Base-by-base conservation (phyloP, 805 yeast genomes). In the Zygosaccharomyces bisporus region DNA sequence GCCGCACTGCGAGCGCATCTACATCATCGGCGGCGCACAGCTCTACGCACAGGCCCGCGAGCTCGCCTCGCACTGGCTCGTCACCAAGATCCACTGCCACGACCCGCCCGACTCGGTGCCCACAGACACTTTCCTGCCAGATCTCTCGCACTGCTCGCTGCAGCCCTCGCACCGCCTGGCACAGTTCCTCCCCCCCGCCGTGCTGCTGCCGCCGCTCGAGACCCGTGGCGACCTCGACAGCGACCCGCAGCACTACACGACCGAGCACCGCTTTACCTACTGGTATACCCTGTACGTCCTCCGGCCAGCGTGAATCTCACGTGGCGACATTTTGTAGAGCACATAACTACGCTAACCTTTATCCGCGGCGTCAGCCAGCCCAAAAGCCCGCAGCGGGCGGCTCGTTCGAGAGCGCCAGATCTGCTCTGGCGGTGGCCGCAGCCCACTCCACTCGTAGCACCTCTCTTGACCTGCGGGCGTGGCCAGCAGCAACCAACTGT, bases 11-110 rank as follows among this genome's bases (percentile, higher is more conserved):
- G 84, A 79, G 39, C 76, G 77, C 38, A 72, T 93, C 1, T 93
- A 81, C 58, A 75, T 93, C 19, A 91, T 93, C 50, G 99, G 99
- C 3, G 99, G 99, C 0, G 93, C 90, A 0, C 90, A 90, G 60
- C 71, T 93, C 6, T 93, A 93, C 67, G 74, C 77, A 41, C 71
- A 78, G 31, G 72, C 81, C 10, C 57, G 64, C 43, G 66, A 67
- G 3, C 43, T 68, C 8, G 79, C 82, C 1, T 75, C 75, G 36
- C 72, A 79, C 21, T 64, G 87, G 39, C 71, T 86, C 19, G 61
- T 90, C 12, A 89, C 96, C 0, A 90, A 87, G 58, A 75, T 90
- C 23, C 54, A 61, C 2, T 60, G 63, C n/a, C 6, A 37, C 13
- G 24, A 17, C 54, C 61, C 4, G 56, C n/a, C n/a, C n/a, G 57